Conservation (phyloP, 257 asterid species). For the Linderniella brevidens region DNA sequence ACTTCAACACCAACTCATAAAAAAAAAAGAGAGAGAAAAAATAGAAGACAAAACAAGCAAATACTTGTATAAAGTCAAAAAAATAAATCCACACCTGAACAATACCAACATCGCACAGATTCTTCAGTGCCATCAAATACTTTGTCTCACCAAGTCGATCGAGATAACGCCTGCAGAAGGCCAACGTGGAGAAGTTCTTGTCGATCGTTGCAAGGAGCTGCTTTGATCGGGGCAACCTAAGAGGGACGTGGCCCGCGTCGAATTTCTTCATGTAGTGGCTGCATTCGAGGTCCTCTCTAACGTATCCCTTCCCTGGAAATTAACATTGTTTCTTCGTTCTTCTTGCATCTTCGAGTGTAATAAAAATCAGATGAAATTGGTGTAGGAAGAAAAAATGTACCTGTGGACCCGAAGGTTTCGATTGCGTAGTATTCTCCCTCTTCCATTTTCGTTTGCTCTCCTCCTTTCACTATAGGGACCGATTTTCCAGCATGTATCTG, state of each 20-base stretch:
- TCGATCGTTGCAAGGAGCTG: conserved; percentile 79
- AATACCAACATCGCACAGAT: conserved; percentile 82
- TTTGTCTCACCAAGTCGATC: conserved; percentile 91
- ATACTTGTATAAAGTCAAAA: not conserved
- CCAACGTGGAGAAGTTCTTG: conserved; percentile 82
- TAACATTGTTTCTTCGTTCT: conserved; percentile 79
- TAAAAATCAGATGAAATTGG: conserved; percentile 27
- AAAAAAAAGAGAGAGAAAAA: too few relatives aligned
- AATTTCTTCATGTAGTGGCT: conserved; percentile 98
- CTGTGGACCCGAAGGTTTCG: conserved; percentile 96
- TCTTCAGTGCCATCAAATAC: conserved; percentile 91
- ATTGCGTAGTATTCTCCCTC: conserved; percentile 98
- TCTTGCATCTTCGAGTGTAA: conserved; percentile 77
- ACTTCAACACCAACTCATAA: too few relatives aligned
- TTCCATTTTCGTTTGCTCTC: conserved; percentile 97
- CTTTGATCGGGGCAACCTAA: conserved; percentile 85
- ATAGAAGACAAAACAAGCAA: too few relatives aligned
- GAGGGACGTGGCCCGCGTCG: conserved; percentile 81
- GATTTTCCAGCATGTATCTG: conserved; percentile 99
- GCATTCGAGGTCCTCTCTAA: conserved; percentile 95
- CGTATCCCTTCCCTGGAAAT: conserved; percentile 93
- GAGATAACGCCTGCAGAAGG: conserved; percentile 89
- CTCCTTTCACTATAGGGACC: conserved; percentile 96
- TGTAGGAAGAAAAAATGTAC: conserved; percentile 14
- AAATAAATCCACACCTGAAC: conserved; percentile 41